Base-by-base conservation (phyloP, 2,329 filamentous ascomycete species). In the Aspergillus sp. region DNA sequence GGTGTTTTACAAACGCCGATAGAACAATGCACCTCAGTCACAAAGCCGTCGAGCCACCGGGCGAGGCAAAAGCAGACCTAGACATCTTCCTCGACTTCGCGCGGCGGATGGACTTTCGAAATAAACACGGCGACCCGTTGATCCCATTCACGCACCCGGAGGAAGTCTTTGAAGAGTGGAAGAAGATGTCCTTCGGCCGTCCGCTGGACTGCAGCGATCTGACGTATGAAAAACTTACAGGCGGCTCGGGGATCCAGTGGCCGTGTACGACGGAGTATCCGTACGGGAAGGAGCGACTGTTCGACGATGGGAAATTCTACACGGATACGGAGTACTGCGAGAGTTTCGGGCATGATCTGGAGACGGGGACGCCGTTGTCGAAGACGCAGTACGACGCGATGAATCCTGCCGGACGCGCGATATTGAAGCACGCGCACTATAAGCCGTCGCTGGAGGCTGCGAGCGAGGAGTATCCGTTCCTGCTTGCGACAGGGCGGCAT, bases 1-100 rank as follows among this genome's bases (percentile, higher is more conserved):
- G 76, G 0, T 74, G 71, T 60, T 78, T 78, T 62, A 78, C 76
- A 15, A 79, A 79, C 54, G 76, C 68, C 11, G 76, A 78, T 62
- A 70, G 76, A 13, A 78, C 76, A 2, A 73, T 77, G 49, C 76
- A 78, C 63, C 64, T 78, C 30, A 75, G 74, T 0, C 66, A 73
- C 46, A 77, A 78, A 56, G 76, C 76, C 3, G 72, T 77, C 4
- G 74, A 78, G 1, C 76, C 76, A 2, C 76, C 76, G 0, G 76
- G 76, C 3, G 76, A 78, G 60, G 71, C 74, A 17, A 73, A 65
- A 52, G 54, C 74, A 0, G 76, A 79, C 57, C 62, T 79, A 31
- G 69, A 76, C 6, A 79, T 79, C 54, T 77, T 74, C 56, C 57
- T 77, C 5, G 74, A 77, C 49, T 77, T 71, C 61, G 69, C 65